Evolutionary conservation across 139 green algal species (phyloP).

Genomic region (Helicosporidium sp.): DNA sequence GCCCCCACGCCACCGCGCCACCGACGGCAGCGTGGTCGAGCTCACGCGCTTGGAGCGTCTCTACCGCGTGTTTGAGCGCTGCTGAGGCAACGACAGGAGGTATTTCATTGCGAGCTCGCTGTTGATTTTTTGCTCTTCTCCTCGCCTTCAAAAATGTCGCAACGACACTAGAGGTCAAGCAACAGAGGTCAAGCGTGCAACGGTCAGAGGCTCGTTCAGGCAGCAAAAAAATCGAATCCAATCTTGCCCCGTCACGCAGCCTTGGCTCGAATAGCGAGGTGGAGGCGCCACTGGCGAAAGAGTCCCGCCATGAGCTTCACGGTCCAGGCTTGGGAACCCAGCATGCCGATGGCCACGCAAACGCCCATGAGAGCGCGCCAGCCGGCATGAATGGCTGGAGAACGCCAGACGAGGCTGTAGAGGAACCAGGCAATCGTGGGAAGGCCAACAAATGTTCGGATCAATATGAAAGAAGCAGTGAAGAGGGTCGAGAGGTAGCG

Average conservation of each 20-base stretch:
- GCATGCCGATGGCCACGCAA: background rate
- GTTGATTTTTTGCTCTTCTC: too few relatives aligned
- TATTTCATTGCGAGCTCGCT: too few relatives aligned
- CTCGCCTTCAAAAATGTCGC: too few relatives aligned
- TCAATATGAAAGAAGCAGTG: slow-evolving; percentile 2
- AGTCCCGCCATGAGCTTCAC: background rate
- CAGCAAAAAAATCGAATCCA: too few relatives aligned
- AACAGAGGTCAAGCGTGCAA: too few relatives aligned
- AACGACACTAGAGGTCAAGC: too few relatives aligned
- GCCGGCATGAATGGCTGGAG: background rate
- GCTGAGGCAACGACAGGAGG: too few relatives aligned
- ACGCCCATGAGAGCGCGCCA: background rate
- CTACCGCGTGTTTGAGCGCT: slow-evolving; percentile 82
- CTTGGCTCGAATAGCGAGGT: too few relatives aligned
- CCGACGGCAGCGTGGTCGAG: slow-evolving; percentile 53
- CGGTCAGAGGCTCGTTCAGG: too few relatives aligned
- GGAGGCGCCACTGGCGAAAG: too few relatives aligned
- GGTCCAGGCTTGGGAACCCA: background rate
- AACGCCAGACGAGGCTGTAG: background rate
- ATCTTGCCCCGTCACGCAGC: too few relatives aligned
- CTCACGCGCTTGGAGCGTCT: slow-evolving; percentile 65
- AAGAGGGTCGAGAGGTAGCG: slow-evolving; percentile 5
- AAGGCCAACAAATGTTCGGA: slow-evolving; percentile 3
- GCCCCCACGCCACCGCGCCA: slow-evolving; percentile 20
- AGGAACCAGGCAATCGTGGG: slow-evolving; percentile 9